A percentile compares a stretch with the other conserved stretches of the same genome.
Evolutionary conservation across 2,329 filamentous ascomycete genomes (phyloP).

Genomic region (Pochonia chlamydosporia): DNA sequence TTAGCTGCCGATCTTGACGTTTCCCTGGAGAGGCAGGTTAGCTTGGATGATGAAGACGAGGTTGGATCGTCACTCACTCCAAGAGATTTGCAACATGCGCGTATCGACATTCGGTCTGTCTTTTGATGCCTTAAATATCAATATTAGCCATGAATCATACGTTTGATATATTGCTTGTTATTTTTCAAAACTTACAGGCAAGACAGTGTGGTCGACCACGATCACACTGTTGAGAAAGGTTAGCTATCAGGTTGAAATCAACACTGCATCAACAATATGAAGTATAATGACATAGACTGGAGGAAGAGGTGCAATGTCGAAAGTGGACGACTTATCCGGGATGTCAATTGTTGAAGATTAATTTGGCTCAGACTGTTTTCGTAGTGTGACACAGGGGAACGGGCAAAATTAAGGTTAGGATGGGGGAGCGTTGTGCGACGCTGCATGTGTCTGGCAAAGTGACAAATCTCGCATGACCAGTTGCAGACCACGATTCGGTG

Average conservation of each 20-base stretch:
- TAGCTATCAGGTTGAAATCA: neutral
- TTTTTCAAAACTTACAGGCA: slow-evolving; percentile 44
- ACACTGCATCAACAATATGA: too few species aligned
- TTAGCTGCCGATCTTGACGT: slow-evolving; percentile 49
- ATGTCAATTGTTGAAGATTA: too few species aligned
- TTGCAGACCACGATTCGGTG: neutral
- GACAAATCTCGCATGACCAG: neutral
- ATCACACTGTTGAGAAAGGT: slow-evolving; percentile 53
- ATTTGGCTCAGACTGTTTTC: neutral
- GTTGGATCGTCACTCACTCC: slow-evolving; percentile 47
- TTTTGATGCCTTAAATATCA: slow-evolving; percentile 59
- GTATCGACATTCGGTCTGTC: slow-evolving; percentile 71
- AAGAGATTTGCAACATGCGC: slow-evolving; percentile 71
- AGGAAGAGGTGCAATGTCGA: too few species aligned
- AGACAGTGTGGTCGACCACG: slow-evolving; percentile 64
- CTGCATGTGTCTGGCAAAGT: neutral
- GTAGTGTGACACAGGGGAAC: slow-evolving; percentile 1
- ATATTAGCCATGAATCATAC: slow-evolving; percentile 12
- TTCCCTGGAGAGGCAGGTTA: slow-evolving; percentile 36
- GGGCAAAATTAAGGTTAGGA: neutral
- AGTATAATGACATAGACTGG: too few species aligned
- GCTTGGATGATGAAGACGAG: neutral
- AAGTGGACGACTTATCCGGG: too few species aligned
- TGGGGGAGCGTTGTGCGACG: slow-evolving; percentile 7
- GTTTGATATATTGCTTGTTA: neutral